These are phyloP conservation scores for Colletotrichum sp. DNA, from an alignment of 2,329 filamentous ascomycete species.

Conservation along the genomic window DNA sequence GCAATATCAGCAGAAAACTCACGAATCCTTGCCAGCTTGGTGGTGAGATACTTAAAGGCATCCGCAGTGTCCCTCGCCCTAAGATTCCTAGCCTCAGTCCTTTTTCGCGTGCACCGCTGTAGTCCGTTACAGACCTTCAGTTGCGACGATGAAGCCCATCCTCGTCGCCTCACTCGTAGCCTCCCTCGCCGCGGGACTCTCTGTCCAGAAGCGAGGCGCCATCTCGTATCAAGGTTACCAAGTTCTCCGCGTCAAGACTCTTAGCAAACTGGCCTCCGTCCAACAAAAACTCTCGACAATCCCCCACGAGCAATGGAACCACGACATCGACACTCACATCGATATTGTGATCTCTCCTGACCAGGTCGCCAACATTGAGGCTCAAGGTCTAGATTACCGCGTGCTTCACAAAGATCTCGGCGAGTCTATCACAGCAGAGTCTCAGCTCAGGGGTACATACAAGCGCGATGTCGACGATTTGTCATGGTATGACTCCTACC, in stretches of 20 bases:
- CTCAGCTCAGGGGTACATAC: not conserved
- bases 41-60: not conserved
- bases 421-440: conserved; percentile 26
- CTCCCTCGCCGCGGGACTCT: not conserved
- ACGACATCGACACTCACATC: conserved; percentile 23
- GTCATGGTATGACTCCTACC: conserved; percentile 56
- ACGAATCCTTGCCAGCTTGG: not conserved
- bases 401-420: conserved; percentile 29
- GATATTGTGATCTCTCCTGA: conserved; percentile 30
- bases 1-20: not conserved
- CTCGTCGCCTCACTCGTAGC: not conserved
- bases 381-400: conserved; percentile 25
- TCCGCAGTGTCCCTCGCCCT: not conserved
- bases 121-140: not conserved
- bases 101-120: not conserved
- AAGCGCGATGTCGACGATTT: conserved; percentile 33
- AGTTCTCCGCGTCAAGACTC: conserved; percentile 39
- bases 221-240: conserved; percentile 49
- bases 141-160: not conserved
- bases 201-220: not conserved
- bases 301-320: conserved; percentile 28
- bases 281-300: conserved; percentile 22
- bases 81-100: not conserved
- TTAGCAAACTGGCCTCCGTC: conserved; percentile 19
- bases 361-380: conserved; percentile 24